Conservation (phyloP, 2,329 filamentous ascomycete species). For the Penicillium sp. region DNA sequence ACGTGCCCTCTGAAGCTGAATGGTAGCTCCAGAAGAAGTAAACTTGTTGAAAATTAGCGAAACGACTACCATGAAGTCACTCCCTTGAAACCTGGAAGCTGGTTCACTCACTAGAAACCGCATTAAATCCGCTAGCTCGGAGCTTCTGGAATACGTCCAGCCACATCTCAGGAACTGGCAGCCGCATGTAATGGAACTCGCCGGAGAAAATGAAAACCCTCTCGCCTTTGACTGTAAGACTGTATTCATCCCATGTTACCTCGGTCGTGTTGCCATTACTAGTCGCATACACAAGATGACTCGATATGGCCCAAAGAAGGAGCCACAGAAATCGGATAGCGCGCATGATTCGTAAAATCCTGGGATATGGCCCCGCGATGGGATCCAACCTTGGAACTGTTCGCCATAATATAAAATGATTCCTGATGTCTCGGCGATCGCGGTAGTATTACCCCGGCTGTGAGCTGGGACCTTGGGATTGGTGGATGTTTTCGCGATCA, state of each 20-base stretch:
- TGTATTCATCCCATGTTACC: conserved; percentile 56
- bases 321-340: conserved; percentile 17
- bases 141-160: conserved; percentile 57
- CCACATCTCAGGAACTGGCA: conserved; percentile 57
- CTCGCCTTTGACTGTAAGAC: conserved; percentile 51
- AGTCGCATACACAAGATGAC: conserved; percentile 24
- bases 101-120: conserved; percentile 42
- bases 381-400: not conserved
- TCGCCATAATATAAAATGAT: not conserved
- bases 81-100: too few species aligned
- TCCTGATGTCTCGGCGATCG: conserved; percentile 20
- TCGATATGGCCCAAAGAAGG: conserved; percentile 14
- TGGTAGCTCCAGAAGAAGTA: conserved; percentile 37
- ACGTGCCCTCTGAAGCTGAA: conserved; percentile 30
- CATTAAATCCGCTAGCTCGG: conserved; percentile 54
- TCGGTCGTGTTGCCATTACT: conserved; percentile 44
- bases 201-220: conserved; percentile 51
- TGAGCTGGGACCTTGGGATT: conserved; percentile 16
- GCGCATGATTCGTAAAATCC: conserved; percentile 15
- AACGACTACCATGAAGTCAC: not conserved
- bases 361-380: not conserved
- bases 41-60: conserved; percentile 11
- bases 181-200: conserved; percentile 56
- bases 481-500: conserved; percentile 26
- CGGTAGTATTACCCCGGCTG: conserved; percentile 20